Base-by-base conservation (phyloP, 768 basidiomycete genomes). In the Amanita jacksonii region DNA sequence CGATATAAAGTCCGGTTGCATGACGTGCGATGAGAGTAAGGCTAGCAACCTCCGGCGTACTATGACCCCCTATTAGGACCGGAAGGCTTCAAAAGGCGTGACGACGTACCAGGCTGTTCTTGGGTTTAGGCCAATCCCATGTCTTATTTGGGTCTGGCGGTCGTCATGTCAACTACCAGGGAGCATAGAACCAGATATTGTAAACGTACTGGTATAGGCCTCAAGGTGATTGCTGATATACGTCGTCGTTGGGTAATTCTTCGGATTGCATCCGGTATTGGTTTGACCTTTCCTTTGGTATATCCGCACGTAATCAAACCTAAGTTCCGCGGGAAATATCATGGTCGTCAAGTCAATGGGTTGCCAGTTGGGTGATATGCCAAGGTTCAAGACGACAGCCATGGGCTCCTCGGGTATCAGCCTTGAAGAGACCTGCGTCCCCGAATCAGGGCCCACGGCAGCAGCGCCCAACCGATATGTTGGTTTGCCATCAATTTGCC, bases 301-400 rank as follows among this genome's bases (percentile, higher is more conserved):
- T 15, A 91, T 81, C 19, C 87, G 72, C 31, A 90, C 79, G 56
- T 88, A 90, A 58, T 91, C 85, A 28, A 89, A 62, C 31, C 72
- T 65, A 67, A 87, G 70, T 51, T 78, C 74, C 1, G 77, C 73
- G 0, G 85, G 85, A 69, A 85, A 86, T 18, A 61, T 58, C 68
- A 87, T 69, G 33, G 79, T 70, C 18, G 64, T 43, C 32, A 70
- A 46, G 43, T 81, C 72, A 48, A 70, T 69, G 3, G 62, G 61
- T 49, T 87, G 85, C 77, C 87, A 90, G 51, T 76, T 79, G 70
- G 77, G 59, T 7, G 79, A 82, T 2, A 81, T 75, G 4, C 74
- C 80, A 59, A 81, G 58, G 52, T 84, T 83, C 30, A 82, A 48
- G 12, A 82, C 54, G 49, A 83, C 76, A 13, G 65, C 62, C 72